Base-by-base conservation (phyloP, 345 rosid species). In the Moricandia arvensis region DNA sequence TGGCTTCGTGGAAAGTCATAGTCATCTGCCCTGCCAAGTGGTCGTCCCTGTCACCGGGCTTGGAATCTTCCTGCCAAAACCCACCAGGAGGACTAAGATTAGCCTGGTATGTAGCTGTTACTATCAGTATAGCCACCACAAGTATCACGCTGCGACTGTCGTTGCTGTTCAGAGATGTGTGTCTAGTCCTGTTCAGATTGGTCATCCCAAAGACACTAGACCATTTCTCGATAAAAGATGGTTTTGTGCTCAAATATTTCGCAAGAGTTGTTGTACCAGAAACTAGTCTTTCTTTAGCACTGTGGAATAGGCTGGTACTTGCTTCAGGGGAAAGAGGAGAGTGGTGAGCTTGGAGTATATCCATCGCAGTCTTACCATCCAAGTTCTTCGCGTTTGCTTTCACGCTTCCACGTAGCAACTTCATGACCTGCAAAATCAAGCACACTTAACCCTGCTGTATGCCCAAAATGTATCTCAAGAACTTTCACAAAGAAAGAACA, bases 51-150 rank as follows among this genome's bases (percentile, higher is more conserved):
- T 53, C 59, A 53, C 59, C 59, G 1, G 5, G 13, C 30, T 21
- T 54, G 2, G 27, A 53, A 54, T 54, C 59, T 10, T 55, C 45
- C 54, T 75, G 73, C 85, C 80, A 63, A 27, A 9, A 70, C 0
- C 86, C 83, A 0, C 80, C 80, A 0, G 80, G 78, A 16, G 80
- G 85, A 35, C 69, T 72, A 2, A 82, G 73, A 3, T n/a, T 53
- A 8, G 81, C 81, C 3, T 84, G 82, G 74, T 81, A 81, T 3
- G 87, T 79, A 41, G 83, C 74, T 18, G 80, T 81, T 2, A 41
- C 81, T 59, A 84, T 76, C 64, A 84, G 59, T 51, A 81, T n/a
- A 51, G 78, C 81, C 61, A 84, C 83, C 26, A 79, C 80, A 26
- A 84, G 78, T 60, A 54, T 18, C 59, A 18, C 59, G 18, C 59